Percentiles rank a stretch among this genome's conserved stretches.
phyloP scores from a whole-genome alignment of 108 stramenopile genomes.

The Asterionellopsis glacialis region DNA sequence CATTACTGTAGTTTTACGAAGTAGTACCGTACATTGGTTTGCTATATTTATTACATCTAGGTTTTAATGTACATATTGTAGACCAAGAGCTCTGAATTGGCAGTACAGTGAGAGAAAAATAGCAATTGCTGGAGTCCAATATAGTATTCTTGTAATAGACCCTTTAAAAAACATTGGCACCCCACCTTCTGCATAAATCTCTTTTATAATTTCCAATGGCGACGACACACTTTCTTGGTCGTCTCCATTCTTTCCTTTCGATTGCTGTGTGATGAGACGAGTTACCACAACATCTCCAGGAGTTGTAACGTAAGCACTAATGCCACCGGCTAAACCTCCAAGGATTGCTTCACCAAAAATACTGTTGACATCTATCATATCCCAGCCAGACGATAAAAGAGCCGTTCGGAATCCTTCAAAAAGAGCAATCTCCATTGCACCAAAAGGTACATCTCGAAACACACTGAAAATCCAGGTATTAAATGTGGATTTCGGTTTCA shows the following conservation, averaged over 20 bases:
- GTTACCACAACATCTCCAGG: constrained; percentile 34
- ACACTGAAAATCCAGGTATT: not conserved
- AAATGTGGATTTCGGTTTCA: too few relatives aligned
- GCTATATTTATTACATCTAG: too few relatives aligned
- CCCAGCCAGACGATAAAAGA: constrained; percentile 10
- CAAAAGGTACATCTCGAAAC: constrained; percentile 30
- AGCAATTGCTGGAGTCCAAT: constrained; percentile 34
- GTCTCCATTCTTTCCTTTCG: constrained; percentile 2
- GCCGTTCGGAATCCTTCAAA: constrained; percentile 30
- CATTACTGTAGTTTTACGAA: too few relatives aligned
- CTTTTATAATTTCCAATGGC: constrained; percentile 7
- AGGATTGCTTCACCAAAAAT: constrained; percentile 16
- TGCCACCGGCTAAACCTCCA: constrained; percentile 29
- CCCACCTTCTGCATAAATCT: constrained; percentile 27
- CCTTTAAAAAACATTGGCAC: constrained; percentile 22
- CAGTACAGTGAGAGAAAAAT: constrained; percentile 40
- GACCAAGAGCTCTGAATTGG: constrained; percentile 21
- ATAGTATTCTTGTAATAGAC: constrained; percentile 19
- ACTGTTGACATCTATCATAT: too few relatives aligned
- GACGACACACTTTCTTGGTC: not conserved
- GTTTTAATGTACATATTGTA: not conserved
- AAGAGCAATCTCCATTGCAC: constrained; percentile 35
- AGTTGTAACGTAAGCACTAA: constrained; percentile 25
- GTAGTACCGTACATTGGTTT: too few relatives aligned
- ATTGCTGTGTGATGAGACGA: constrained; percentile 24